Evolutionary conservation across 2,329 filamentous ascomycete genomes (phyloP), one percentile per base, ranked within the genome.

Genomic region (Diplodia intermedia): DNA sequence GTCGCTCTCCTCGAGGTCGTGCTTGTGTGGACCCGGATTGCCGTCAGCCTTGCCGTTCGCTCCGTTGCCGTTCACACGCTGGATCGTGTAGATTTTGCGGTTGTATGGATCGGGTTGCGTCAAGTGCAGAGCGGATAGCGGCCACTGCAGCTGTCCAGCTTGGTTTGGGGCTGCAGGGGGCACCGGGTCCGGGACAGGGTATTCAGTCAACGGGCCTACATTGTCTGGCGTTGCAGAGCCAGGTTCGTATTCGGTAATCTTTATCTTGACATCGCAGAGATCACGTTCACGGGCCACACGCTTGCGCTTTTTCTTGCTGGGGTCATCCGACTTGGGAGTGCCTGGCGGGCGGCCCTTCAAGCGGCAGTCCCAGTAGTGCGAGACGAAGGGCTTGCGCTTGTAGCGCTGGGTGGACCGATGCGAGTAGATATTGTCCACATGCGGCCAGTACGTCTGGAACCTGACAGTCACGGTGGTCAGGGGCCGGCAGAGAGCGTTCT

Each of bases 241-340:
- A 14, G 67, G 50, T n/a, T 68, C 90, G 79, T 91, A 92, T 78
- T 94, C 91, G 2, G 90, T 93, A 69, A 94, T 92, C 78, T 93
- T 94, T 77, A 94, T 93, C 80, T 94, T 94, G 71, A 94, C 91
- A 77, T 94, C 91, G 76, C 91, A 94, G n/a, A 93, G 83, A 79
- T 93, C 90, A 14, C 90, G 85, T 77, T 91, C 88, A 52, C 91
- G 84, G n/a, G 89, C 89, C 43, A 86, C 88, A 31, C 91, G 88
- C 79, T 92, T 93, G 47, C 91, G 86, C 78, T 93, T 93, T 84
- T 92, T 93, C 82, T 93, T 93, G 76, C 88, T 89, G 0, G 91
- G 91, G 73, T 94, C 91, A 56, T 91, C 88, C 0, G 90, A 91
- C 77, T 94, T 93, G 69, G 90, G 89, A 4, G 91, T 94, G 36